These are phyloP conservation scores for Claviceps maximensis DNA, from an alignment of 2,329 filamentous ascomycete genomes.

Conservation along the genomic window DNA sequence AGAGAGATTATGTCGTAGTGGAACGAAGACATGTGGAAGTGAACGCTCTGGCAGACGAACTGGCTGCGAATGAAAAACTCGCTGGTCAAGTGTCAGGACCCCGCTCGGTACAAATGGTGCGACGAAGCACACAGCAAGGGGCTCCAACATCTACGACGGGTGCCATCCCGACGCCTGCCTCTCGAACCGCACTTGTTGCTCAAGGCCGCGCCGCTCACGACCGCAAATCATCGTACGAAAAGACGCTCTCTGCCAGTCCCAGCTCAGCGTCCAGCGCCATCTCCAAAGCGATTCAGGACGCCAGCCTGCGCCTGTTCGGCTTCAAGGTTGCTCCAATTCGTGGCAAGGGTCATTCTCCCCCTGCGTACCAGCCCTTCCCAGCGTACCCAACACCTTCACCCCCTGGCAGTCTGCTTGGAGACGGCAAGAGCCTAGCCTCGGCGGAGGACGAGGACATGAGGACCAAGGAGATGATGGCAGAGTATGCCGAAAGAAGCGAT, in stretches of 20 bases:
- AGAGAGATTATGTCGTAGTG: conserved; percentile 89
- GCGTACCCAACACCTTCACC: conserved; percentile 61
- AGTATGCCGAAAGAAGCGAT: conserved; percentile 83
- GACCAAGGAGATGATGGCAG: conserved; percentile 73
- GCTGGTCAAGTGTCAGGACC: conserved; percentile 35
- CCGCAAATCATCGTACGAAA: conserved; percentile 69
- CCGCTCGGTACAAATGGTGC: conserved; percentile 50
- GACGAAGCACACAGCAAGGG: conserved; percentile 68
- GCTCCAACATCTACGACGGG: conserved; percentile 55
- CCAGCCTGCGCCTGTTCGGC: conserved; percentile 62
- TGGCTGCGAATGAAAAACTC: conserved; percentile 67
- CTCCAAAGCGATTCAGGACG: conserved; percentile 88
- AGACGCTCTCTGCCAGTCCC: conserved; percentile 54
- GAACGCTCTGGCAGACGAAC: conserved; percentile 90
- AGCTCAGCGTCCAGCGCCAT: conserved; percentile 77
- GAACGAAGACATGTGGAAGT: conserved; percentile 94
- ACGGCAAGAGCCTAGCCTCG: conserved; percentile 41
- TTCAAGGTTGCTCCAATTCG: conserved; percentile 56
- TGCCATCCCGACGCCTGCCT: conserved; percentile 51
- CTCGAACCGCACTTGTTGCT: conserved; percentile 62
- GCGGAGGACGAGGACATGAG: conserved; percentile 71
- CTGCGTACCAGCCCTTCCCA: conserved; percentile 71
- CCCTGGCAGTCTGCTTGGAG: conserved; percentile 50
- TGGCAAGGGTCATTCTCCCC: conserved; percentile 57
- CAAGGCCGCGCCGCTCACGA: conserved; percentile 58